Conservation (phyloP, 1,139 yeast species). For the Hyphopichia fennica region DNA sequence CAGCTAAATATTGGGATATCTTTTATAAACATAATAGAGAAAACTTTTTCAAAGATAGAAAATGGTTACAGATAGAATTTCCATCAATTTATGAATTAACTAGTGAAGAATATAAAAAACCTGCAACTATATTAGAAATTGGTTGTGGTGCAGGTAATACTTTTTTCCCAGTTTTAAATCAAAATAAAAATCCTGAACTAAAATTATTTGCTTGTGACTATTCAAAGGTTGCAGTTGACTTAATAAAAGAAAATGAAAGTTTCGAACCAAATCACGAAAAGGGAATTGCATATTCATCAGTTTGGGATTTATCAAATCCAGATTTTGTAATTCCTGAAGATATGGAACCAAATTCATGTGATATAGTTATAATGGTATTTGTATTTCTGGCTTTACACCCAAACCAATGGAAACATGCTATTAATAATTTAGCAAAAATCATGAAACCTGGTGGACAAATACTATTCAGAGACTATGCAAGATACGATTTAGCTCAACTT, state of each 20-base stretch:
- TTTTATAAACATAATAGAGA: conserved; percentile 89
- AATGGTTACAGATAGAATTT: conserved; percentile 94
- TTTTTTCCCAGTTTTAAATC: conserved; percentile 80
- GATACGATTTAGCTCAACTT: conserved; percentile 94
- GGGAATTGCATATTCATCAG: conserved; percentile 76
- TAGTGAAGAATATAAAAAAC: conserved; percentile 60
- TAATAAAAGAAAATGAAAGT: conserved; percentile 64
- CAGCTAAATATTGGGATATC: conserved; percentile 94
- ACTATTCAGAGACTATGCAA: conserved; percentile 89
- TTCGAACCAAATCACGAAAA: conserved; percentile 49
- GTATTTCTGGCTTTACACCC: conserved; percentile 94
- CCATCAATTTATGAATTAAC: conserved; percentile 83
- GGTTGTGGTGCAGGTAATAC: conserved; percentile 99
- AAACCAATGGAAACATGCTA: conserved; percentile 83
- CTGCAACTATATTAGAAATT: conserved; percentile 76
- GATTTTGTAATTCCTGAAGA: conserved; percentile 80
- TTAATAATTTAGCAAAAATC: conserved; percentile 63
- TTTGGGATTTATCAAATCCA: conserved; percentile 92
- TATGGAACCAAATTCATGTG: conserved; percentile 78
- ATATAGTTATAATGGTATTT: conserved; percentile 88
- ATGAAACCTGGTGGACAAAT: conserved; percentile 93
- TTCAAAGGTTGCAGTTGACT: conserved; percentile 84
- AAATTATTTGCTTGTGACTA: conserved; percentile 86
- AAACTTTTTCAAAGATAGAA: conserved; percentile 93
- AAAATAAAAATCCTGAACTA: conserved; percentile 77